Evolutionary conservation across 495 filamentous ascomycete species (phyloP).

Genomic region (Penicillium riverlandense): DNA sequence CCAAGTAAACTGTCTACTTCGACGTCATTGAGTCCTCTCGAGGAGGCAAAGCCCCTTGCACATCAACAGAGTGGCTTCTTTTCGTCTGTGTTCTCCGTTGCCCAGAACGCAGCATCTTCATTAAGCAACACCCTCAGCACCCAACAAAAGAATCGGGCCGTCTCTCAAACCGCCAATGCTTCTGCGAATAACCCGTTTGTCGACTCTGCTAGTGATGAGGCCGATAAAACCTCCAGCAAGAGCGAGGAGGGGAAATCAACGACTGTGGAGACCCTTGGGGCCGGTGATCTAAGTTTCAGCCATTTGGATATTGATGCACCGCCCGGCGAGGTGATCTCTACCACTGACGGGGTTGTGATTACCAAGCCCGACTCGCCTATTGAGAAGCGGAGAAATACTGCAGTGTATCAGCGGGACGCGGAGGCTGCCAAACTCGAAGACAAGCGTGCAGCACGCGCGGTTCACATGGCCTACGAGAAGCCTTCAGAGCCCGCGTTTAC

Average conservation of each 20-base stretch:
- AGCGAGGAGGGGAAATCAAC: constrained; percentile 54
- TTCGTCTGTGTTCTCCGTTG: constrained; percentile 83
- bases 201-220: constrained; percentile 18
- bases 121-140: constrained; percentile 75
- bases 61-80: constrained; percentile 69
- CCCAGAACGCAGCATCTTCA: constrained; percentile 87
- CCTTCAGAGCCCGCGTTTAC: constrained; percentile 21
- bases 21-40: constrained; percentile 63
- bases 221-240: constrained; percentile 11
- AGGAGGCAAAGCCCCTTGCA: constrained; percentile 39
- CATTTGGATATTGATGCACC: constrained; percentile 53
- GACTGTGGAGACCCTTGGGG: constrained; percentile 84
- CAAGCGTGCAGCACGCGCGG: constrained; percentile 48
- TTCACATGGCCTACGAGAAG: constrained; percentile 55
- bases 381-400: constrained; percentile 30
- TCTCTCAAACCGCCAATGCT: constrained; percentile 14
- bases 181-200: constrained; percentile 18
- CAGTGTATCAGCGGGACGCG: constrained; percentile 42
- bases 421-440: constrained; percentile 51
- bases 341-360: constrained; percentile 32
- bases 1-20: constrained; percentile 87
- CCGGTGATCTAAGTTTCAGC: constrained; percentile 79
- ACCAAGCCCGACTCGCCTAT: constrained; percentile 27
- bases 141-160: constrained; percentile 30
- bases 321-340: constrained; percentile 29